Evolutionary conservation across 2,329 filamentous ascomycete species (phyloP), one percentile per base, ranked within the genome.

Genomic region (Colletotrichum endophyticum): DNA sequence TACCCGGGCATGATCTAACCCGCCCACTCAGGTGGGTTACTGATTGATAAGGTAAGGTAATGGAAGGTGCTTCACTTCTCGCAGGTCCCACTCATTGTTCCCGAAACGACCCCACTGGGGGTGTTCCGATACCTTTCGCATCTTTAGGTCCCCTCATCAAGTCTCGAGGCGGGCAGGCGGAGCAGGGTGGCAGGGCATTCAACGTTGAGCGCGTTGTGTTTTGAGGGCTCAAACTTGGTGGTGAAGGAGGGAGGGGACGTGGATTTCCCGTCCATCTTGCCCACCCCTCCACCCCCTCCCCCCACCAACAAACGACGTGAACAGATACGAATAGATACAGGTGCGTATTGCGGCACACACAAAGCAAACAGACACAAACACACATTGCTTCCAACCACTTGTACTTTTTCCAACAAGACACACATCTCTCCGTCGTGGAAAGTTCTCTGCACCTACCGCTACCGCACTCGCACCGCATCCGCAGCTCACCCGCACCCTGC

Each of bases 31-130:
- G 19, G 8, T 63, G 63, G 27, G 36, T 27, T 28, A 63, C 66
- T 53, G 66, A 73, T 74, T 64, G 72, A 74, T 70, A 74, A 75
- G 72, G 34, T 49, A 19, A 19, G 32, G 12, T 66, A 70, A n/a
- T n/a, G n/a, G n/a, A n/a, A 71, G 72, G 15, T 70, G 32, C 59
- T 34, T 32, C 34, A 36, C 34, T 36, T 34, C 19, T 36, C 25
- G 32, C 68, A 62, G 49, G 49, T 25, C 32, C 27, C n/a, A 34
- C 32, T 59, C 8, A 66, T 22, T n/a, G 15, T 39, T 19, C 36
- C 36, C 36, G 8, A 39, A 39, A 16, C 19, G 28, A 30, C 8
- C 30, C 66, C 56, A 62, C 64, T 16, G 15, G 8, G 34, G 25
- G 28, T 44, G 28, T 73, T 62, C 28, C 22, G 56, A 53, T 71